These are phyloP conservation scores for Melampsora medusae DNA, from an alignment of 1,284 basidiomycete genomes.

Conservation along the genomic window DNA sequence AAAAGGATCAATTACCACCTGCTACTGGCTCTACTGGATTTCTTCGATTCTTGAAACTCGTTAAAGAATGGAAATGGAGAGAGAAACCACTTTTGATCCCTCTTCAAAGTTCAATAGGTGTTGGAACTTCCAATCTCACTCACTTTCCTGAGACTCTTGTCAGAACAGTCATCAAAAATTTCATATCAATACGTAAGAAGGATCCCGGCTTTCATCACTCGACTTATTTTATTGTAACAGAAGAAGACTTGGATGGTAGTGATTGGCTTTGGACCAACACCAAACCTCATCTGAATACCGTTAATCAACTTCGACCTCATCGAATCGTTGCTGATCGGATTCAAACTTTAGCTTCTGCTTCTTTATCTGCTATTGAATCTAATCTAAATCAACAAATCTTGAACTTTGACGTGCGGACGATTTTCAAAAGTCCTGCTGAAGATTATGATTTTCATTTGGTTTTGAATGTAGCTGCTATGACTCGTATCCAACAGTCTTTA, in stretches of 20 bases:
- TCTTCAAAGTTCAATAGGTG: conserved; percentile 54
- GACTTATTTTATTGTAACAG: conserved; percentile 80
- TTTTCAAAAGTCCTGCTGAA: conserved; percentile 35
- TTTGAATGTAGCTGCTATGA: conserved; percentile 18
- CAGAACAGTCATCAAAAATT: conserved; percentile 64
- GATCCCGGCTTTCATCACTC: conserved; percentile 59
- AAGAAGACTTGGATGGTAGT: conserved; percentile 70
- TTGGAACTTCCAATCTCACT: conserved; percentile 51
- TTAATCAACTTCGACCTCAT: conserved; percentile 4
- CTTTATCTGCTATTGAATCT: conserved; percentile 18
- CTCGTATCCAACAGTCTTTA: conserved; percentile 38
- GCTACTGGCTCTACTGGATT: conserved; percentile 67
- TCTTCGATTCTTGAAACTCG: conserved; percentile 68
- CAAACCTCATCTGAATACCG: conserved; percentile 21
- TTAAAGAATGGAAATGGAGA: conserved; percentile 76
- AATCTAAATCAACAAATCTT: conserved; percentile 4
- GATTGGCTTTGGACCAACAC: conserved; percentile 72
- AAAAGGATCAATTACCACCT: conserved; percentile 54
- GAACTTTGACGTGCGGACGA: conserved; percentile 6
- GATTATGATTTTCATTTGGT: conserved; percentile 42
- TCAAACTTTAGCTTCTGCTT: conserved; percentile 28
- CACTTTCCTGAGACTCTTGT: conserved; percentile 58
- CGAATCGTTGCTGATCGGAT: conserved; percentile 31
- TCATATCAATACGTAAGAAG: conserved; percentile 55
- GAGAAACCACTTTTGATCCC: conserved; percentile 61